A percentile compares a stretch with the other conserved stretches of the same genome.
These are phyloP conservation scores for Exophiala mesophila DNA, from an alignment of 2,329 filamentous ascomycete genomes.

Conservation along the genomic window DNA sequence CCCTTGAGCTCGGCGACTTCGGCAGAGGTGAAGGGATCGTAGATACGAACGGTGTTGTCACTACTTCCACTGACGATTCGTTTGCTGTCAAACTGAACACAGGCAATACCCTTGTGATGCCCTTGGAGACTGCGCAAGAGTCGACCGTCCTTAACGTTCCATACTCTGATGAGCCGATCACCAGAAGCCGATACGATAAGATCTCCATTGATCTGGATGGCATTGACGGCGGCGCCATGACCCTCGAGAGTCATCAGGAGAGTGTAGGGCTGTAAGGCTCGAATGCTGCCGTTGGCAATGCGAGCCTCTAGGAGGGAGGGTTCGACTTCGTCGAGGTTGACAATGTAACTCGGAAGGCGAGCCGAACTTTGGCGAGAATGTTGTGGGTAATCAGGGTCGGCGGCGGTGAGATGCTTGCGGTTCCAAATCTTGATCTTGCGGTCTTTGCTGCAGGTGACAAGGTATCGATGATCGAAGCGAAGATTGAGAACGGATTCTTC, in stretches of 20 bases:
- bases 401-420: conserved; percentile 57
- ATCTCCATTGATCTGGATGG: conserved; percentile 79
- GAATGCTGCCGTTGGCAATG: conserved; percentile 38
- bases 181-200: conserved; percentile 94
- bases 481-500: conserved; percentile 89
- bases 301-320: conserved; percentile 39
- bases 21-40: conserved; percentile 76
- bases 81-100: conserved; percentile 91
- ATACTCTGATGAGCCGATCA: conserved; percentile 88
- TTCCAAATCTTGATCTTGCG: conserved; percentile 97
- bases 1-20: conserved; percentile 84
- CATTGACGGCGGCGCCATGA: conserved; percentile 89
- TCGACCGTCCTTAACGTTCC: conserved; percentile 77
- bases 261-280: conserved; percentile 59
- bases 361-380: conserved; percentile 30
- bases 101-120: conserved; percentile 92
- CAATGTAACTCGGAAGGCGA: conserved; percentile 48
- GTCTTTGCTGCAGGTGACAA: conserved; percentile 97
- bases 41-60: conserved; percentile 93
- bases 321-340: conserved; percentile 45
- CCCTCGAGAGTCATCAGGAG: conserved; percentile 76
- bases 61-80: conserved; percentile 94
- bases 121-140: conserved; percentile 76
- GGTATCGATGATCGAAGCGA: conserved; percentile 81
- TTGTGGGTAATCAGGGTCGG: conserved; percentile 42